Evolutionary conservation across 768 basidiomycete genomes (phyloP), one percentile per base, ranked within the genome.

Genomic region (Podaxis sp.): DNA sequence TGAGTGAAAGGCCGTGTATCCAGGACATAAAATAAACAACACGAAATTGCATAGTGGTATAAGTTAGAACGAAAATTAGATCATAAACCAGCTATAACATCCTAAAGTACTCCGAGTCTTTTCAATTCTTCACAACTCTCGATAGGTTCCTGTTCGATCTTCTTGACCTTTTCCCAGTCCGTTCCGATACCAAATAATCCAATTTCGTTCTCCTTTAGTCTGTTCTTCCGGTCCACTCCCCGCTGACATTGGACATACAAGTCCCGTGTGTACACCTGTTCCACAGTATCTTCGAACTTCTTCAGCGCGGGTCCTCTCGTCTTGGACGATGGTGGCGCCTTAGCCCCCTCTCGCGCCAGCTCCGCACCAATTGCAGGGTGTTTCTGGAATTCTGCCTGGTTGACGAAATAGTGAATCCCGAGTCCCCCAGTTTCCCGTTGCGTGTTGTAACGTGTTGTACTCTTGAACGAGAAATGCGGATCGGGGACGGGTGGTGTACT

Each of bases 171-270:
- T 36, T 94, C 89, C 91, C 92, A 94, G 72, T 99, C 92, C 11
- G 94, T 92, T 33, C 95, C 93, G 59, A 97, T 79, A 4, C 96
- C 96, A 73, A 98, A 95, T 65, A 97, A 74, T 4, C 96, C 96
- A 42, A 92, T 75, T 68, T 94, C 89, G 8, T 84, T 81, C 57
- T 95, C 89, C 70, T 89, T 88, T 64, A 80, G 76, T 64, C 87
- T 86, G 69, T 90, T 82, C 71, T 87, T 89, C 62, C 78, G 72
- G 67, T 93, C 88, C 54, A 86, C 63, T 48, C 87, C 89, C 5
- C 81, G 79, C 67, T 89, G 87, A 73, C 96, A 99, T 68, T 86
- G 80, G 36, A 79, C 71, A 67, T 88, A 90, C 61, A 95, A 76
- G 58, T 84, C 82, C 65, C 87, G 84, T 1, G 88, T 88, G 73